A percentile compares a stretch with the other conserved stretches of the same genome.
Evolutionary conservation across 805 yeast genomes (phyloP).

Genomic region (Lachancea sp.): DNA sequence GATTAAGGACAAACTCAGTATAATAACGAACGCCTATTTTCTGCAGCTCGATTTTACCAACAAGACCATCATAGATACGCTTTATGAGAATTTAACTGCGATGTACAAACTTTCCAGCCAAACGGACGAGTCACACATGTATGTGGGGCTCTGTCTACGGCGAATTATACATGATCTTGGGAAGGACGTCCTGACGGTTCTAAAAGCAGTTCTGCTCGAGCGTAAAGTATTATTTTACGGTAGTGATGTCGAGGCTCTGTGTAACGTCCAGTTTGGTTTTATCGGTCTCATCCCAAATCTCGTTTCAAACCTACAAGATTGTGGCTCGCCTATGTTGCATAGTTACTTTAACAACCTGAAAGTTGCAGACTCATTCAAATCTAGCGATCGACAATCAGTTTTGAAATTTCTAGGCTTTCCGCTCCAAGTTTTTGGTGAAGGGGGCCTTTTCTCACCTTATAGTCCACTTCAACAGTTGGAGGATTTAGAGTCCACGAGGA

Average conservation of each 20-base stretch:
- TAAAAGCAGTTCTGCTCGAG: slow-evolving; percentile 76
- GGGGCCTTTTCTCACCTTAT: slow-evolving; percentile 88
- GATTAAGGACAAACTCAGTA: slow-evolving; percentile 81
- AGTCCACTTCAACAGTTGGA: slow-evolving; percentile 89
- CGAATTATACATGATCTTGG: slow-evolving; percentile 55
- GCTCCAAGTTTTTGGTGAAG: slow-evolving; percentile 73
- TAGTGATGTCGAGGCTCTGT: slow-evolving; percentile 69
- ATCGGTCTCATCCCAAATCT: slow-evolving; percentile 80
- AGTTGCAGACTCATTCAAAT: slow-evolving; percentile 60
- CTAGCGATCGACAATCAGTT: slow-evolving; percentile 73
- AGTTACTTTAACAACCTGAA: slow-evolving; percentile 45
- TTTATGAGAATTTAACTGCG: slow-evolving; percentile 58
- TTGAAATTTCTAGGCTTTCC: slow-evolving; percentile 83
- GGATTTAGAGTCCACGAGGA: slow-evolving; percentile 50
- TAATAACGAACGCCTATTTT: slow-evolving; percentile 82
- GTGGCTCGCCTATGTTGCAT: slow-evolving; percentile 69
- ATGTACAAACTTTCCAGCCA: slow-evolving; percentile 34
- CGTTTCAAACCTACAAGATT: slow-evolving; percentile 61
- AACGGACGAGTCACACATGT: slow-evolving; percentile 49
- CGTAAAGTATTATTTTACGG: slow-evolving; percentile 70
- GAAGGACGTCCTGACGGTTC: slow-evolving; percentile 52
- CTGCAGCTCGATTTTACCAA: slow-evolving; percentile 74
- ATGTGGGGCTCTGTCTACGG: slow-evolving; percentile 68
- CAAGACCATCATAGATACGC: slow-evolving; percentile 54
- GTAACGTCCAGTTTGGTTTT: slow-evolving; percentile 76